These are phyloP conservation scores for Candida hispaniensis DNA, from an alignment of 805 yeast genomes.

Conservation along the genomic window DNA sequence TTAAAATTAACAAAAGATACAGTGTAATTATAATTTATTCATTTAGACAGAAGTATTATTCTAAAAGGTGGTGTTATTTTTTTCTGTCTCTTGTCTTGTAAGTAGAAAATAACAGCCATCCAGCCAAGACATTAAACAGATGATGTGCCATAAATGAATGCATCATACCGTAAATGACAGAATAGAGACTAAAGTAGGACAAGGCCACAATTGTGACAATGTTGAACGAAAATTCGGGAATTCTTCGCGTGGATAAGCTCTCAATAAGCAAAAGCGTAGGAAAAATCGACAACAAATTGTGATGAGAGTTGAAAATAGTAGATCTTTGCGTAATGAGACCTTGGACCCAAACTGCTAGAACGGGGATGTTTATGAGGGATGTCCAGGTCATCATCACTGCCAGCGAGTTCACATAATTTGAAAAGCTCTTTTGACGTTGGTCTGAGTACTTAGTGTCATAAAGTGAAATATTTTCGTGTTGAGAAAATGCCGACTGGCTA, in stretches of 20 bases:
- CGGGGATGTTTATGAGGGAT: slow-evolving; percentile 68
- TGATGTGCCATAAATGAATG: slow-evolving; percentile 82
- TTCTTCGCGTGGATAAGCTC: slow-evolving; percentile 39
- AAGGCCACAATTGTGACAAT: slow-evolving; percentile 33
- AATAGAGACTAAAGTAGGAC: slow-evolving; percentile 46
- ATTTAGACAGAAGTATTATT: too few species aligned
- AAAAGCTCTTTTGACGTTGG: slow-evolving; percentile 26
- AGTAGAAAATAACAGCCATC: slow-evolving; percentile 20
- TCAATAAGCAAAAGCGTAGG: slow-evolving; percentile 59
- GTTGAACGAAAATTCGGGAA: slow-evolving; percentile 29
- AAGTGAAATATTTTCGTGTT: slow-evolving; percentile 1
- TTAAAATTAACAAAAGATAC: too few species aligned
- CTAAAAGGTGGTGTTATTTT: too few species aligned
- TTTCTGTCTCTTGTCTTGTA: too few species aligned
- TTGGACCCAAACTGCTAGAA: slow-evolving; percentile 69
- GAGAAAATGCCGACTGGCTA: slow-evolving; percentile 8
- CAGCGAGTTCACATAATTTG: slow-evolving; percentile 53
- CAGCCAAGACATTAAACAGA: slow-evolving; percentile 46
- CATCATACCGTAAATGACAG: slow-evolving; percentile 63
- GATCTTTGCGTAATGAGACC: slow-evolving; percentile 68
- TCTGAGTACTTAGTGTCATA: slow-evolving; percentile 19
- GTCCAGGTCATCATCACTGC: slow-evolving; percentile 65
- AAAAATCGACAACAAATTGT: slow-evolving; percentile 63
- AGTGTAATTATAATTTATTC: too few species aligned
- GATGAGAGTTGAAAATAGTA: slow-evolving; percentile 80